A percentile compares a stretch with the other conserved stretches of the same genome.
Evolutionary conservation across 768 basidiomycete genomes (phyloP).

Genomic region (Suillus ampliporus): DNA sequence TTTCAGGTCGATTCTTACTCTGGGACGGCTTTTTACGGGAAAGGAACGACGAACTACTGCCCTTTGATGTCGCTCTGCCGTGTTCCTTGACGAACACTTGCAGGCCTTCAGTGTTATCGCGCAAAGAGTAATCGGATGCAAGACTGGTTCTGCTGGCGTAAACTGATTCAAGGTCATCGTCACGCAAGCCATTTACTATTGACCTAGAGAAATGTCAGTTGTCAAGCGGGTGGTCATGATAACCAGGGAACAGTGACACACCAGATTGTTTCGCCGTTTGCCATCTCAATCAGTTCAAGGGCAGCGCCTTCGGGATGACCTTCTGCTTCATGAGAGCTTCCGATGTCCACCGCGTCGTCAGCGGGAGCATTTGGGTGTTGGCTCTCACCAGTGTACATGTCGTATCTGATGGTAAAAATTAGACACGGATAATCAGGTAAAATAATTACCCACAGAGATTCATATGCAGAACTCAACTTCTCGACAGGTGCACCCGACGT

Average conservation of each 20-base stretch:
- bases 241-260: conserved; percentile 40
- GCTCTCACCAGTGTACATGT: conserved; percentile 76
- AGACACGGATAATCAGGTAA: conserved; percentile 20
- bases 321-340: conserved; percentile 25
- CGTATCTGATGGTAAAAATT: conserved; percentile 58
- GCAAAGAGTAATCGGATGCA: conserved; percentile 70
- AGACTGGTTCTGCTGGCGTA: conserved; percentile 75
- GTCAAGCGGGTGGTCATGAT: background rate
- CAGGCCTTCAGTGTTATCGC: conserved; percentile 54
- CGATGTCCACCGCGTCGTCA: conserved; percentile 41
- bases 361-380: conserved; percentile 39
- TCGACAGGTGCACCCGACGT: conserved; percentile 52
- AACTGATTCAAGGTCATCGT: conserved; percentile 72
- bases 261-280: conserved; percentile 91
- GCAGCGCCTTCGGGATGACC: conserved; percentile 57
- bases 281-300: conserved; percentile 80
- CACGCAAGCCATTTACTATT: conserved; percentile 83
- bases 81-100: conserved; percentile 84
- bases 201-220: conserved; percentile 48
- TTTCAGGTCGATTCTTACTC: conserved; percentile 74
- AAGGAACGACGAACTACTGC: conserved; percentile 61
- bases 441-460: conserved; percentile 68
- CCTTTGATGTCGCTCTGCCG: conserved; percentile 65
- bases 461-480: conserved; percentile 74
- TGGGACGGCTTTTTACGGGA: conserved; percentile 63